phyloP scores from a whole-genome alignment of 352 stramenopile genomes.

The Phytophthora citricola region DNA sequence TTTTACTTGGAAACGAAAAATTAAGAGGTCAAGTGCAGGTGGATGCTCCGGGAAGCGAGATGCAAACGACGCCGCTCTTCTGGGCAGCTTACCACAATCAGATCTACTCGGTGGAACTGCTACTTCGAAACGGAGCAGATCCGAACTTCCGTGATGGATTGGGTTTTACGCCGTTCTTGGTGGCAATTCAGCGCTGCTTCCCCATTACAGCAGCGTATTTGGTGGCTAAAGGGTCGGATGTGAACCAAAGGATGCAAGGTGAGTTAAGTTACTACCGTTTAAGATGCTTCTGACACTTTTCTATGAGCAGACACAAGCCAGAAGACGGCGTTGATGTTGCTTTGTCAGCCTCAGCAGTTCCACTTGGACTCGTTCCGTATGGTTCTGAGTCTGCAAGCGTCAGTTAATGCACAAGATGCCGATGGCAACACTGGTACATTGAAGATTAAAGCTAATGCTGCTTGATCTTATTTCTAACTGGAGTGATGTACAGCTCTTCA shows the following conservation, averaged over 20 bases:
- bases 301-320: slow-evolving; percentile 28
- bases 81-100: slow-evolving; percentile 81
- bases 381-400: slow-evolving; percentile 74
- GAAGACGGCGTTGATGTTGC: slow-evolving; percentile 75
- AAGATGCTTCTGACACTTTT: background rate
- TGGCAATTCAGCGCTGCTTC: slow-evolving; percentile 76
- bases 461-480: background rate
- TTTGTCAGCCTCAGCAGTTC: slow-evolving; percentile 74
- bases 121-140: slow-evolving; percentile 69
- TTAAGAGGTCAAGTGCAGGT: slow-evolving; percentile 46
- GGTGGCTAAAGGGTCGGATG: slow-evolving; percentile 72
- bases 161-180: slow-evolving; percentile 70
- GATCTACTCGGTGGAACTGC: slow-evolving; percentile 80
- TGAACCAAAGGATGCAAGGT: slow-evolving; percentile 68
- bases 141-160: slow-evolving; percentile 53
- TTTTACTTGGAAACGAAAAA: slow-evolving; percentile 54
- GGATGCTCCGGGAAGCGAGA: slow-evolving; percentile 61
- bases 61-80: slow-evolving; percentile 76
- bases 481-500: slow-evolving; percentile 52
- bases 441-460: background rate
- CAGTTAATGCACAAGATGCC: slow-evolving; percentile 56
- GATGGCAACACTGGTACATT: slow-evolving; percentile 75
- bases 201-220: slow-evolving; percentile 81
- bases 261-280: background rate
- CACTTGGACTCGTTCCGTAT: slow-evolving; percentile 86